Percentiles rank a stretch among this genome's conserved stretches.
Conservation (phyloP, 805 yeast genomes). For the Lipomyces yamanashiensis region DNA sequence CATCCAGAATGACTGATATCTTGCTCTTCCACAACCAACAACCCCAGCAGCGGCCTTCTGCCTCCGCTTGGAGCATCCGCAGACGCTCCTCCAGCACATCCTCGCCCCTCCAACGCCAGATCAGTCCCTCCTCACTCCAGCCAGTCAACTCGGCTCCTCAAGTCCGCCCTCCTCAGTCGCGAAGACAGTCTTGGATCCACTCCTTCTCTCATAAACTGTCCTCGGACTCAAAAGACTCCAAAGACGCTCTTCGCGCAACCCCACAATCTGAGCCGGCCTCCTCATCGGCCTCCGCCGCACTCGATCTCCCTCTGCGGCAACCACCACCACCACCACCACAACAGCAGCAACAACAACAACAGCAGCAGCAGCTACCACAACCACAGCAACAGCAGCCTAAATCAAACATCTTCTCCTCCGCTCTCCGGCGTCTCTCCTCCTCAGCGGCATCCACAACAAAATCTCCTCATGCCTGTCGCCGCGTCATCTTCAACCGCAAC, state of each 20-base stretch:
- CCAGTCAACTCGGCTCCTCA: too few relatives aligned
- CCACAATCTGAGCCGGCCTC: too few relatives aligned
- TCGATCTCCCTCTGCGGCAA: not conserved
- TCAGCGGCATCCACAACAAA: not conserved
- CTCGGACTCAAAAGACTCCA: conserved; percentile 1
- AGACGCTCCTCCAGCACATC: not conserved
- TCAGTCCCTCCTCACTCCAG: not conserved
- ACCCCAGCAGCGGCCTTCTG: too few relatives aligned
- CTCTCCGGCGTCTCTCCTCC: conserved; percentile 28
- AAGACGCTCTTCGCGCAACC: not conserved
- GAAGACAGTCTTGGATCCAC: conserved; percentile 30
- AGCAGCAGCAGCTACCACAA: too few relatives aligned
- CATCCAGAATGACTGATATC: too few relatives aligned
- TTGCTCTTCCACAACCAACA: too few relatives aligned
- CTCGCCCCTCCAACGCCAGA: not conserved
- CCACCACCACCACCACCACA: not conserved
- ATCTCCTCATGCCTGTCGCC: conserved; percentile 7
- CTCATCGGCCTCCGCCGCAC: not conserved
- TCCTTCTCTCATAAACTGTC: conserved; percentile 17
- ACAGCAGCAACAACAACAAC: too few relatives aligned
- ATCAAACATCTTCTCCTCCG: conserved; percentile 8
- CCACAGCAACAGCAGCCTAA: not conserved
- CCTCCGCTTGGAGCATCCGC: not conserved
- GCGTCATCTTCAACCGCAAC: conserved; percentile 33
- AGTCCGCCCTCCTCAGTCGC: not conserved